Evolutionary conservation across 768 basidiomycete genomes (phyloP).

Genomic region (Amanita subjunquillea): DNA sequence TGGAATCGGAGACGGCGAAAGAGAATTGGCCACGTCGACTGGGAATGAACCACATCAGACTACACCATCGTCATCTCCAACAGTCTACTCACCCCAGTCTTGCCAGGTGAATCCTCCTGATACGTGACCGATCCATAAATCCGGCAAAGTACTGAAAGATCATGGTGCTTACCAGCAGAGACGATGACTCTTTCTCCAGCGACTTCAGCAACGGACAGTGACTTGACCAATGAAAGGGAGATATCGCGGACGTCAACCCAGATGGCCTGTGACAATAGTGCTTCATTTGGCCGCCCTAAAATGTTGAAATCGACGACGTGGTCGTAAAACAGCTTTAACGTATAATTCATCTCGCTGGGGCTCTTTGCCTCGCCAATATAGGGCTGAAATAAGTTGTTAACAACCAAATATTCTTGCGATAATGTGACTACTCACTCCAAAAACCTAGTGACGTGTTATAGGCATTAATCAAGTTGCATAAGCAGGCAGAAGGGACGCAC

Average conservation of each 20-base stretch:
- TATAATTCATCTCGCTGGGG: not conserved
- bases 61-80: not conserved
- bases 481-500: conserved; percentile 15
- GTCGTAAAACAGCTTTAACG: not conserved
- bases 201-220: not conserved
- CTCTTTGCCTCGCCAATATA: not conserved
- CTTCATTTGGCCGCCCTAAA: not conserved
- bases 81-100: conserved; percentile 1
- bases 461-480: no score
- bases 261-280: not conserved
- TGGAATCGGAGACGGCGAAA: conserved; percentile 1
- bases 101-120: not conserved
- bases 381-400: not conserved
- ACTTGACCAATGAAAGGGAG: not conserved
- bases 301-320: not conserved
- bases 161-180: not conserved
- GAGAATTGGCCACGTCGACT: conserved; percentile 2
- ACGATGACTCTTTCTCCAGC: conserved; percentile 2
- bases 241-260: conserved; percentile 5
- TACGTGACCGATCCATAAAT: no score
- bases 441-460: not conserved
- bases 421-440: not conserved
- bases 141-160: no score
- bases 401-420: no score
- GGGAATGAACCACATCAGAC: not conserved